Percentiles rank a stretch among this genome's conserved stretches.
These are phyloP conservation scores for Aspergillus flavus DNA, from an alignment of 2,329 filamentous ascomycete species.

Conservation along the genomic window DNA sequence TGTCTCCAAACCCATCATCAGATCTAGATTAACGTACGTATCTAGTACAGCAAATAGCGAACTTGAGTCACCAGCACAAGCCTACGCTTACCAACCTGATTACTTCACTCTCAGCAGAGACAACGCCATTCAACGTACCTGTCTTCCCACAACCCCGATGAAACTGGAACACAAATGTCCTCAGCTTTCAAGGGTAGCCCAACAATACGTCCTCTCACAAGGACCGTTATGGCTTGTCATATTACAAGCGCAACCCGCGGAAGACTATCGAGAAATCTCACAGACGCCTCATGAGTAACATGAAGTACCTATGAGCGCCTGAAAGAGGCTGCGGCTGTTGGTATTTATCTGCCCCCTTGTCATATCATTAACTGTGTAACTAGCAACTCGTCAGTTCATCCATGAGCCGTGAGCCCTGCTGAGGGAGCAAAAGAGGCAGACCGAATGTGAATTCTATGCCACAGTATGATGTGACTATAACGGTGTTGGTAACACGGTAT, in stretches of 20 bases:
- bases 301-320: not conserved
- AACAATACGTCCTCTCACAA: not conserved
- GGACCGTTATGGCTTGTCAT: not conserved
- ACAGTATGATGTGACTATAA: not conserved
- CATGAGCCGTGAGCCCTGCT: not conserved
- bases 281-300: not conserved
- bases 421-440: not conserved
- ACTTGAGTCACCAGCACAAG: no score
- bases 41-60: no score
- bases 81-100: no score
- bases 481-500: not conserved
- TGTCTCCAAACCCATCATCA: no score
- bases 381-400: not conserved
- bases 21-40: no score
- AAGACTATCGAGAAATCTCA: not conserved
- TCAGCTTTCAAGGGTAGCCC: not conserved
- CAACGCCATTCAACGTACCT: not conserved
- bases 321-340: not conserved
- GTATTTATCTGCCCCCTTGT: not conserved
- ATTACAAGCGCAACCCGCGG: not conserved
- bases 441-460: not conserved
- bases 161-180: no score
- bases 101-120: fast-evolving
- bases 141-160: not conserved
- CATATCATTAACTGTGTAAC: fast-evolving